Evolutionary conservation across 2,329 filamentous ascomycete genomes (phyloP), one percentile per base, ranked within the genome.

Genomic region (Fusarium kyushuense): DNA sequence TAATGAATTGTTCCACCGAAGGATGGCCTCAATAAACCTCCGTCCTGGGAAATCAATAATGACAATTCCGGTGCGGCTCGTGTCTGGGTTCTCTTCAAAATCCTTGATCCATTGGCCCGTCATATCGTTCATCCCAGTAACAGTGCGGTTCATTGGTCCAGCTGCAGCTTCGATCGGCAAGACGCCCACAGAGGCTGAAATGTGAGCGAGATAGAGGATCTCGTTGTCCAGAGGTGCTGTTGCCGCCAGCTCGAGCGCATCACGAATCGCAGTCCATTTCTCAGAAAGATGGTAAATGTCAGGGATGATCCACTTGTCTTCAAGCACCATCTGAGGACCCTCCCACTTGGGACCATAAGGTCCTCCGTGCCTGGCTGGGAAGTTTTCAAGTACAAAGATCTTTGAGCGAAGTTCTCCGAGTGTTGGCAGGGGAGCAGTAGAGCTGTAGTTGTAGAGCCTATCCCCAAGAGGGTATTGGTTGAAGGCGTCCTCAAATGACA

Each of bases 161-260:
- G 83, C 83, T 13, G 83, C 83, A 2, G 82, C 84, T 68, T 83
- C 81, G 51, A 85, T 83, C 36, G 84, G 84, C 60, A 82, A 64
- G 12, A 85, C 82, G 36, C 82, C 83, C 4, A 84, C 78, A 21
- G 80, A 81, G 16, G 83, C 84, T 17, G 82, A 84, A 23, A 84
- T 66, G 70, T 85, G 84, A 19, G 82, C 78, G 17, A 85, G 75
- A 67, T 80, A 84, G 17, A 86, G 74, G 10, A 71, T 60, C 30
- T 70, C 57, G 72, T 82, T 81, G 59, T 79, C 75, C 19, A 74
- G 72, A 17, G 69, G 57, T 5, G 73, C 70, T 6, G 74, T 70
- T 36, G 77, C 76, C 8, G 83, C 81, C 27, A 71, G 73, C 60
- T 76, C 74, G 27, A 86, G 76, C 16, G 81, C 81, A 32, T 74